Percentiles rank a stretch among this genome's conserved stretches.
These are phyloP conservation scores for Eugenia klotzschiana DNA, from an alignment of 441 rosid species.

Conservation along the genomic window DNA sequence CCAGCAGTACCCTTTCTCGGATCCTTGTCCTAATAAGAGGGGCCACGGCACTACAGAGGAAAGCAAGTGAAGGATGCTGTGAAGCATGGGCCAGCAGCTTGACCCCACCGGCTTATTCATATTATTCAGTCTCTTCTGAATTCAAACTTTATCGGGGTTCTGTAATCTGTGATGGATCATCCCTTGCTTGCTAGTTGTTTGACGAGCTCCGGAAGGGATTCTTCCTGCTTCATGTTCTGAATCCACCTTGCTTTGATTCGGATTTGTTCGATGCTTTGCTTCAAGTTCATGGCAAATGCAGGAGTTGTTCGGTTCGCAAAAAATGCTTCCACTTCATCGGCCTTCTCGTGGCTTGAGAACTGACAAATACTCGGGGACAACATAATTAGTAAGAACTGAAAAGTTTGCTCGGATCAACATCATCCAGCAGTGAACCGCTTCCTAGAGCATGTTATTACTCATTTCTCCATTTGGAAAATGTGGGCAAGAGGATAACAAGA, in stretches of 20 bases:
- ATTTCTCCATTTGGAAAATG: neutral
- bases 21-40: neutral
- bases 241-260: constrained; percentile 30
- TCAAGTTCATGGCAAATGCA: constrained; percentile 18
- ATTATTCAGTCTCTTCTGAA: neutral
- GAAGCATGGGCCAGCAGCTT: neutral
- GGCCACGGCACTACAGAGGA: neutral
- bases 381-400: neutral
- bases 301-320: constrained; percentile 3
- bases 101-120: neutral
- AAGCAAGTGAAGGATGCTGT: neutral
- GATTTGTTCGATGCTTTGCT: constrained; percentile 25
- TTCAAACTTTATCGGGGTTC: neutral
- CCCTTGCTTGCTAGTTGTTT: constrained; percentile 5
- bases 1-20: neutral
- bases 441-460: neutral
- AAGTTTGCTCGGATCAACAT: neutral
- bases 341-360: constrained; percentile 23
- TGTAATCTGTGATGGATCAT: neutral
- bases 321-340: constrained; percentile 22
- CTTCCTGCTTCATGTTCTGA: constrained; percentile 14
- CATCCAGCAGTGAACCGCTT: neutral
- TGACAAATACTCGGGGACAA: neutral
- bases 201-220: constrained; percentile 11
- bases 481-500: neutral